Conservation (phyloP, 176 grass and related monocot species). For the Otatea glauca region DNA sequence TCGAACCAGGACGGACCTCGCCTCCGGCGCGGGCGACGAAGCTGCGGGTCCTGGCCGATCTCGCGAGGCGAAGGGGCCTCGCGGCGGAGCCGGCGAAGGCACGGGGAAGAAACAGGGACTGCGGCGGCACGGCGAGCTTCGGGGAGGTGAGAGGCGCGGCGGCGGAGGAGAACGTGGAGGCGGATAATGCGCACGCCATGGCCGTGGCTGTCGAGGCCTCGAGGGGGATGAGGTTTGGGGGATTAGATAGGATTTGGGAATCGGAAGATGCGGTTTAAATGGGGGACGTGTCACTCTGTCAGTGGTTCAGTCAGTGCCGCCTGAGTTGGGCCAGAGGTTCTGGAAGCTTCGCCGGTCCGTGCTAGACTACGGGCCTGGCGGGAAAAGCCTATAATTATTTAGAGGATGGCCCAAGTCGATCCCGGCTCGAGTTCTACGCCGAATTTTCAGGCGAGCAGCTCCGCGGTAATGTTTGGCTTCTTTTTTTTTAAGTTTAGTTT, state of each 20-base stretch:
- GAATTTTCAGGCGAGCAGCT: background rate
- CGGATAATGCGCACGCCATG: conserved; percentile 53
- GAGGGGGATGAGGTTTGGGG: conserved; percentile 3
- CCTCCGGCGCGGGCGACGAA: conserved; percentile 44
- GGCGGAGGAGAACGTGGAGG: conserved; percentile 30
- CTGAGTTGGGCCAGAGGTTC: background rate
- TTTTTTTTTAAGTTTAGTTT: no score
- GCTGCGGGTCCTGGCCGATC: conserved; percentile 43
- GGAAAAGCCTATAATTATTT: background rate
- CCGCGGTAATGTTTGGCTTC: background rate
- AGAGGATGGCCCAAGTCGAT: background rate
- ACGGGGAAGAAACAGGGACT: conserved; percentile 24
- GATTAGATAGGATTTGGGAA: conserved; percentile 32
- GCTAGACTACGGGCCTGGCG: background rate
- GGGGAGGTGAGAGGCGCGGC: conserved; percentile 27
- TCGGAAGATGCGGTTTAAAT: conserved; percentile 20
- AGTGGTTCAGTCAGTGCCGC: background rate
- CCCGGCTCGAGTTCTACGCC: background rate
- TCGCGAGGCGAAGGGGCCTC: conserved; percentile 18
- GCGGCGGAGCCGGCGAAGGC: conserved; percentile 7
- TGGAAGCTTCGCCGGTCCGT: background rate
- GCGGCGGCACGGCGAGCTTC: conserved; percentile 32
- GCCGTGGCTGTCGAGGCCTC: conserved; percentile 44
- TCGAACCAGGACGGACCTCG: conserved; percentile 28
- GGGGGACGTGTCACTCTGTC: background rate